Conservation (phyloP, 2,329 filamentous ascomycete genomes). For the Dactylonectria macrodidyma region DNA sequence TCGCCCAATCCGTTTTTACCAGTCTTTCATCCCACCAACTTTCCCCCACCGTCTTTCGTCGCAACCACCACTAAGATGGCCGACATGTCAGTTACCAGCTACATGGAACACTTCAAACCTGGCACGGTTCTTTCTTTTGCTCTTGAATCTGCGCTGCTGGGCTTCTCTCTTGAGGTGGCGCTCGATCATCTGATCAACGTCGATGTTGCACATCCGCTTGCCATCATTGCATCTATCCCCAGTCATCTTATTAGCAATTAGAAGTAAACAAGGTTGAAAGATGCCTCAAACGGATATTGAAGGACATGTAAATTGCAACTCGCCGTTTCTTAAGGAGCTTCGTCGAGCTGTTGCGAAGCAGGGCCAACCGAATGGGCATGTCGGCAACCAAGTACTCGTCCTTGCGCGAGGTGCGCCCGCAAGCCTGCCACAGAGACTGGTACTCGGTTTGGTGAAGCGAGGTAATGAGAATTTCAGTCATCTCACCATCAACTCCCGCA, state of each 20-base stretch:
- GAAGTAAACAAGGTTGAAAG: too few species aligned
- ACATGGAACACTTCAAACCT: background rate
- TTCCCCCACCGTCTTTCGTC: background rate
- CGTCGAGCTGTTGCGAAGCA: constrained; percentile 27
- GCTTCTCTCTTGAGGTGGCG: constrained; percentile 41
- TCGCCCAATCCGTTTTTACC: background rate
- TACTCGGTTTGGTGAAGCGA: constrained; percentile 37
- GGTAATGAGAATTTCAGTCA: too few species aligned
- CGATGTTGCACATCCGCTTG: constrained; percentile 33
- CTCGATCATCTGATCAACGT: constrained; percentile 33
- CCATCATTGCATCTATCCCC: constrained; percentile 24
- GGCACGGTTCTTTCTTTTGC: background rate
- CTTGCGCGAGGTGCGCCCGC: constrained; percentile 37
- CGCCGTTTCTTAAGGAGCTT: constrained; percentile 37
- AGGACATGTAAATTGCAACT: background rate
- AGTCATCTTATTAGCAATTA: background rate
- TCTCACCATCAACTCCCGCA: too few species aligned
- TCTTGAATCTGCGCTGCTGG: background rate
- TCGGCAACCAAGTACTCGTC: constrained; percentile 25
- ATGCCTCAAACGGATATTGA: background rate
- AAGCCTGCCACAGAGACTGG: constrained; percentile 45
- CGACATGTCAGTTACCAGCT: constrained; percentile 30
- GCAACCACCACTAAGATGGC: background rate
- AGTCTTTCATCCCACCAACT: background rate
- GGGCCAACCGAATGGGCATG: constrained; percentile 7